A percentile compares a stretch with the other conserved stretches of the same genome.
phyloP scores from a whole-genome alignment of 768 basidiomycete species.

The Lepiota venenata region DNA sequence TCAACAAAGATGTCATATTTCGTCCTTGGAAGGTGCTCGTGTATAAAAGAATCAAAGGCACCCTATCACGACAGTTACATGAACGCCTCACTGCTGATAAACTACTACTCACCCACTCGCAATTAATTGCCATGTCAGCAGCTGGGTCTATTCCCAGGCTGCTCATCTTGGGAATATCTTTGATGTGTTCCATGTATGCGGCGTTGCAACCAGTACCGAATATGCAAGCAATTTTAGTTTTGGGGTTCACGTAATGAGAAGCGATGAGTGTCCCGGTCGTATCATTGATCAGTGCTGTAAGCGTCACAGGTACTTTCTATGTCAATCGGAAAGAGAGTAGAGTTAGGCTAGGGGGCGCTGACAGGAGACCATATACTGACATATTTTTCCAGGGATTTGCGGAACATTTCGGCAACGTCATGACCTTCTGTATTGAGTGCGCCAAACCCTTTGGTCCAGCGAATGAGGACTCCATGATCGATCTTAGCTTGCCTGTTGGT shows the following conservation, averaged over 20 bases:
- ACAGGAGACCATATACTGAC: constrained; percentile 40
- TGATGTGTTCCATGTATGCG: constrained; percentile 92
- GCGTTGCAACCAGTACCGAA: constrained; percentile 99
- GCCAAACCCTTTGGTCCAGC: constrained; percentile 99
- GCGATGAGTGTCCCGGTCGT: constrained; percentile 98
- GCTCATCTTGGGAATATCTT: constrained; percentile 82
- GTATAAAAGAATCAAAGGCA: constrained; percentile 94
- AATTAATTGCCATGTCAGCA: constrained; percentile 91
- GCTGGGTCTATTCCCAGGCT: constrained; percentile 62
- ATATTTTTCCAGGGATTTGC: constrained; percentile 69
- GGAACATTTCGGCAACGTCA: constrained; percentile 94
- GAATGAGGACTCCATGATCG: constrained; percentile 90
- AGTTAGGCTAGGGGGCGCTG: background rate
- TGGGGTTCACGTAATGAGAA: constrained; percentile 90
- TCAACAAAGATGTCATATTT: constrained; percentile 94
- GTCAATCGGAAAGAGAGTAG: background rate
- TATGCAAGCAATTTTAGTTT: constrained; percentile 91
- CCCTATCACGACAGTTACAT: constrained; percentile 48
- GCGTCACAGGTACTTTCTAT: constrained; percentile 77
- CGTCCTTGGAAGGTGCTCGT: constrained; percentile 92
- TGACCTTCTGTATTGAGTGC: constrained; percentile 87
- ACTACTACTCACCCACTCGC: constrained; percentile 80
- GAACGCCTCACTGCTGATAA: background rate
- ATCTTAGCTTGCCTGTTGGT: constrained; percentile 78
- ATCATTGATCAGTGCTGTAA: constrained; percentile 94